A percentile compares a stretch with the other conserved stretches of the same genome.
These are phyloP conservation scores for Aurinia saxatilis DNA, from an alignment of 345 rosid genomes.

Conservation along the genomic window DNA sequence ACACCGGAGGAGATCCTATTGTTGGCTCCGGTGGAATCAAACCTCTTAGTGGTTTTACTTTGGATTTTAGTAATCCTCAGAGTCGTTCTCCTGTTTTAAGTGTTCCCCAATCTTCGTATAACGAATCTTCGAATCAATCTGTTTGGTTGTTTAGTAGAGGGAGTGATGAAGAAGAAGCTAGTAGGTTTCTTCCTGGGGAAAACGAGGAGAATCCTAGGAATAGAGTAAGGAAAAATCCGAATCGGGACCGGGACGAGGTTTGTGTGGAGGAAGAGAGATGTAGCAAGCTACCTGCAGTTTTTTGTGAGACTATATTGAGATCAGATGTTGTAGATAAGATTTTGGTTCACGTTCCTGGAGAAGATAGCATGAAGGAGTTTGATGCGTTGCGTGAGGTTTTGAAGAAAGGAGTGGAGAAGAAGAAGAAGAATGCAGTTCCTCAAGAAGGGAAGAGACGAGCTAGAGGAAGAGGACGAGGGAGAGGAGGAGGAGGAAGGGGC, in stretches of 20 bases:
- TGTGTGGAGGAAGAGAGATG: slow-evolving; percentile 63
- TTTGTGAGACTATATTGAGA: slow-evolving; percentile 44
- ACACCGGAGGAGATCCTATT: slow-evolving; percentile 6
- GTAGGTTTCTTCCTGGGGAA: slow-evolving; percentile 49
- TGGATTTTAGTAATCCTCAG: slow-evolving; percentile 27
- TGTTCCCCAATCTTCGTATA: slow-evolving; percentile 40
- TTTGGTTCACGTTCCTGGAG: slow-evolving; percentile 41
- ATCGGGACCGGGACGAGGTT: slow-evolving; percentile 40
- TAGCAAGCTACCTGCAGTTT: slow-evolving; percentile 62
- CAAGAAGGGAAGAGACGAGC: slow-evolving; percentile 30
- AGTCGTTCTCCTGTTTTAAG: slow-evolving; percentile 22
- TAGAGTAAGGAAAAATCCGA: slow-evolving; percentile 48
- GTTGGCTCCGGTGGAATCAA: slow-evolving; percentile 11
- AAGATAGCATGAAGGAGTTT: slow-evolving; percentile 30
- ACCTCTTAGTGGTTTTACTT: slow-evolving; percentile 26
- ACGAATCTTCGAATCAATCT: slow-evolving; percentile 53
- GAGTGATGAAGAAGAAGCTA: slow-evolving; percentile 76
- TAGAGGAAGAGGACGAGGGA: slow-evolving; percentile 35
- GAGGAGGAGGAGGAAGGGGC: slow-evolving; percentile 43
- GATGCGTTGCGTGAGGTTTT: slow-evolving; percentile 48
- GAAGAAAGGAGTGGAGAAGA: slow-evolving; percentile 41
- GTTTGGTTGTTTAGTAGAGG: slow-evolving; percentile 66
- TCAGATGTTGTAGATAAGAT: slow-evolving; percentile 66
- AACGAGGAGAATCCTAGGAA: slow-evolving; percentile 21
- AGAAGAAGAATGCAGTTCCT: slow-evolving; percentile 29